phyloP scores from a whole-genome alignment of 768 basidiomycete species.

The Agrocybe praecox region DNA sequence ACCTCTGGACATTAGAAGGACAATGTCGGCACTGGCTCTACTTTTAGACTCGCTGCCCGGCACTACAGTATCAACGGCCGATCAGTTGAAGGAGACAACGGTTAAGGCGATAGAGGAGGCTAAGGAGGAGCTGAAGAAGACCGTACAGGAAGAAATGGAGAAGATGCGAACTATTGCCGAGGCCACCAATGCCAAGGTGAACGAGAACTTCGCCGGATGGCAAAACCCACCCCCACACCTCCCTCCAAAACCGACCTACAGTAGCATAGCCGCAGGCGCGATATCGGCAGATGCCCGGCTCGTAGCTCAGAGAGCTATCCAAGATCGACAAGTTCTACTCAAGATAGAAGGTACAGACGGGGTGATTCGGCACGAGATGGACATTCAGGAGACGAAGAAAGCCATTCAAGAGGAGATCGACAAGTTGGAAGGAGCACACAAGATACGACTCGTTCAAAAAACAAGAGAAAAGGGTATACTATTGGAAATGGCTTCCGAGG shows the following conservation, averaged over 20 bases:
- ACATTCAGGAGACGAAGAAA: neutral
- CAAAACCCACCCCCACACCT: neutral
- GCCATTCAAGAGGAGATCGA: neutral
- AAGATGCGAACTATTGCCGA: no score
- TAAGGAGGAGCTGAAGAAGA: no score
- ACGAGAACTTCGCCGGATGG: no score
- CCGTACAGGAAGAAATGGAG: no score
- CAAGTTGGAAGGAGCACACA: neutral
- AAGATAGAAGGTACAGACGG: neutral
- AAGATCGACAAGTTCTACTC: neutral
- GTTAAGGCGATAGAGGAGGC: no score
- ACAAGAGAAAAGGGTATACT: neutral
- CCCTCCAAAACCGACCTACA: neutral
- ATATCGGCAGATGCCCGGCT: neutral
- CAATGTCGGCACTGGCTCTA: no score
- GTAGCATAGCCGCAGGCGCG: neutral
- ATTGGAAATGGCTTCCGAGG: neutral
- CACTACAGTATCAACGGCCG: no score
- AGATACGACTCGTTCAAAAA: neutral
- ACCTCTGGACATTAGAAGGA: no score
- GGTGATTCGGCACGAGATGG: neutral
- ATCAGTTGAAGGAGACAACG: no score
- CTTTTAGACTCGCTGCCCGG: no score
- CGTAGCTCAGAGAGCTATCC: neutral
- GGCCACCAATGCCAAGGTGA: no score